Base-by-base conservation (phyloP, 805 yeast genomes). In the Saccharomyces kudriavzevii region DNA sequence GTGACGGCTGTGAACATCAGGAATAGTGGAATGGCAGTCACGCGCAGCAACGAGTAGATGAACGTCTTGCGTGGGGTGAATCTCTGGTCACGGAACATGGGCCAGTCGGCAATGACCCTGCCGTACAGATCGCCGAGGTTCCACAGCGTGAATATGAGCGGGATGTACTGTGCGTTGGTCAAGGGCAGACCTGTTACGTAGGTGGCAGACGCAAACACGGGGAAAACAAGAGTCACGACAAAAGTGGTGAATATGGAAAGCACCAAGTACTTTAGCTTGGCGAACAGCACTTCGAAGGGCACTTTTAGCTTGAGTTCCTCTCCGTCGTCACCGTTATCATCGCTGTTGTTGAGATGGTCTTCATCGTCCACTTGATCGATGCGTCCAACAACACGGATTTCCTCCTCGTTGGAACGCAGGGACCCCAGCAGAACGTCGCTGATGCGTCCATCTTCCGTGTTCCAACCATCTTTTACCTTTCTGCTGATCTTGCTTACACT, bases 121-220 rank as follows among this genome's bases (percentile, higher is more conserved):
- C 97, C 97, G 2, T 75, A 68, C 27, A 94, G 74, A 66, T 92
- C 99, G 20, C 98, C 98, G 13, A 81, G 53, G 68, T 92, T 92
- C 99, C 99, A 92, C 14, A 87, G 67, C 24, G 91, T 72, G 66
- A 85, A 89, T 2, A 89, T 83, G 50, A 89, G 68, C 2, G 98
- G 97, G 17, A 89, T 79, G 63, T 79, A 84, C 35, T 83, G 73
- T 0, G 68, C 59, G 49, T 71, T 60, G 8, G 54, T 61, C 35
- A 68, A 50, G 1, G 70, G 68, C 5, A 68, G 47, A 1, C 60
- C 62, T 9, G 77, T 72, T 2, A 72, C 77, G 2, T 89, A 83
- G 48, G 78, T 82, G 14, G 75, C 75, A 8, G 91, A 80, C 8
- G 97, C 97, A 77, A 89, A 92, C 0, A 91, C 92, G 0, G 99